These are phyloP conservation scores for Stentor coeruleus DNA, from an alignment of 73 alveolate genomes.

Conservation along the genomic window DNA sequence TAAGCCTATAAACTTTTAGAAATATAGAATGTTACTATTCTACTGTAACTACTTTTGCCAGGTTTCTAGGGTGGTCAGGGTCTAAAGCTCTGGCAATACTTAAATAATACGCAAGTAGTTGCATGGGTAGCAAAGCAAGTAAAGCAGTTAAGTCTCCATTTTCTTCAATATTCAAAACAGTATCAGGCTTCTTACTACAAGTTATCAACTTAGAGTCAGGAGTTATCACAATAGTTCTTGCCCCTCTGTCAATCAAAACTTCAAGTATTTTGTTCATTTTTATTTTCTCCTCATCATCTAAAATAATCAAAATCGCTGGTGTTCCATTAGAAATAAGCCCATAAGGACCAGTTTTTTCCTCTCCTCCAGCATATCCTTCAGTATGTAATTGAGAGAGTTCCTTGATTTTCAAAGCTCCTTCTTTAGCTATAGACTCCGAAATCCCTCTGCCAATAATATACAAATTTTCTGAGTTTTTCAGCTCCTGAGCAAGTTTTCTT, in stretches of 20 bases:
- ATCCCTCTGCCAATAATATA: conserved; percentile 83
- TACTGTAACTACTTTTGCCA: conserved; percentile 85
- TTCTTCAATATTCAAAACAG: conserved; percentile 30
- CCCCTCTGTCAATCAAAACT: conserved; percentile 13
- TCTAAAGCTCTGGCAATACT: conserved; percentile 64
- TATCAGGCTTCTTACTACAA: neutral
- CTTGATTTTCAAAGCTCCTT: conserved; percentile 93
- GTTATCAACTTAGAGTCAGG: conserved; percentile 29
- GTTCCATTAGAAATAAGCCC: conserved; percentile 51
- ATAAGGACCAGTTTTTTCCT: conserved; percentile 79
- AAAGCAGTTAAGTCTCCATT: conserved; percentile 76
- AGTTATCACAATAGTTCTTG: neutral
- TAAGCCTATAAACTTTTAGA: too few species aligned
- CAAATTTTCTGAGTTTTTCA: conserved; percentile 45
- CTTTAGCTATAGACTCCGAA: conserved; percentile 85
- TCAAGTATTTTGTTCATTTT: neutral
- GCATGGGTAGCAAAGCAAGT: conserved; percentile 79
- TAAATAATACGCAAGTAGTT: conserved; percentile 76
- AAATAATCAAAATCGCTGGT: conserved; percentile 16
- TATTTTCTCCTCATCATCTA: conserved; percentile 6
- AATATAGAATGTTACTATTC: conserved; percentile 32
- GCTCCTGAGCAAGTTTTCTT: conserved; percentile 42
- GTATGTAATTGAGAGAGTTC: conserved; percentile 92
- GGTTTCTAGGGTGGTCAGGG: conserved; percentile 91
- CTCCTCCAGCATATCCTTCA: conserved; percentile 93